A percentile compares a stretch with the other conserved stretches of the same genome.
Evolutionary conservation across 352 stramenopile genomes (phyloP).

Genomic region (Pythium grandisporangium): DNA sequence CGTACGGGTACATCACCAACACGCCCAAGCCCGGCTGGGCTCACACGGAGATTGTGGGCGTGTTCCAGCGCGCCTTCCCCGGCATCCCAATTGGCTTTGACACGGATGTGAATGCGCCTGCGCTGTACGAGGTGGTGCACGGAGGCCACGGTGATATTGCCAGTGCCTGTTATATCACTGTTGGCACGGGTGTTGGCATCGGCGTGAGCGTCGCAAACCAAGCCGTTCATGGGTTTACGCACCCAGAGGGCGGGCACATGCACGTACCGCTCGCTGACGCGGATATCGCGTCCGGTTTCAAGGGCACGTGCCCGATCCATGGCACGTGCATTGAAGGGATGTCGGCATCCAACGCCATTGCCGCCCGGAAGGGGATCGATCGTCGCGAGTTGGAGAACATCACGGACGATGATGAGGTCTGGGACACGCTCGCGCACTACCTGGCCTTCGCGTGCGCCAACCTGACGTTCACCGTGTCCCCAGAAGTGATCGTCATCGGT

Average conservation of each 20-base stretch:
- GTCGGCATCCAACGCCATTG: slow-evolving; percentile 84
- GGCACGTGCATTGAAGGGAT: slow-evolving; percentile 92
- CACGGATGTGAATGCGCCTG: slow-evolving; percentile 97
- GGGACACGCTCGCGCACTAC: slow-evolving; percentile 93
- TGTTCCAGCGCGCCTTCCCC: slow-evolving; percentile 69
- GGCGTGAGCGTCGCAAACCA: slow-evolving; percentile 89
- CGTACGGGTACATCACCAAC: slow-evolving; percentile 93
- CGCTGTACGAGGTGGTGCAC: slow-evolving; percentile 89
- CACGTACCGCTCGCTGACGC: slow-evolving; percentile 53
- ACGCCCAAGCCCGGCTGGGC: slow-evolving; percentile 93
- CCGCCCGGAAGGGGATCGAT: slow-evolving; percentile 76
- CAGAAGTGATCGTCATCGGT: slow-evolving; percentile 94
- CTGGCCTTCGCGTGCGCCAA: slow-evolving; percentile 93
- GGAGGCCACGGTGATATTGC: slow-evolving; percentile 67
- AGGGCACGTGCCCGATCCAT: slow-evolving; percentile 85
- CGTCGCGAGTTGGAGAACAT: slow-evolving; percentile 63
- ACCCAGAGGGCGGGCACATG: slow-evolving; percentile 90
- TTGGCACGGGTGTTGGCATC: slow-evolving; percentile 94
- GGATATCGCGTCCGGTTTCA: slow-evolving; percentile 72
- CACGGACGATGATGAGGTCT: slow-evolving; percentile 84
- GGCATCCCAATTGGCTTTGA: slow-evolving; percentile 87
- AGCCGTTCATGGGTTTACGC: slow-evolving; percentile 92
- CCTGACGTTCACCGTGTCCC: slow-evolving; percentile 88
- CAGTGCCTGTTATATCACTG: slow-evolving; percentile 92
- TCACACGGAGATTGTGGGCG: slow-evolving; percentile 68